Evolutionary conservation across 2,329 filamentous ascomycete species (phyloP).

Genomic region (Colletotrichum camelliae): DNA sequence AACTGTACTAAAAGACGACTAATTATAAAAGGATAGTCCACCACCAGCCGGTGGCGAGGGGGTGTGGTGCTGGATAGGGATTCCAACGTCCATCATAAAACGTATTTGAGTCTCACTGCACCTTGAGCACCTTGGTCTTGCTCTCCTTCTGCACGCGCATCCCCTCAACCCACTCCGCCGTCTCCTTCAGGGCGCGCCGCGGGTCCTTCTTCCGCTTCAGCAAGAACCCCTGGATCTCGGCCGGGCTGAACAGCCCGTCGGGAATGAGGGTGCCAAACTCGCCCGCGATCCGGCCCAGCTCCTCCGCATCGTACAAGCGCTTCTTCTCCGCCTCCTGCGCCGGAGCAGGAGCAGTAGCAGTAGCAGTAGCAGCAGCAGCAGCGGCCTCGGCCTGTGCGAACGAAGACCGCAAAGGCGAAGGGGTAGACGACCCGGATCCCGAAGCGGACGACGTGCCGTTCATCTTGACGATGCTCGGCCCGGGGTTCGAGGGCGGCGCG

Average conservation of each 20-base stretch:
- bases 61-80: background rate
- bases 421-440: background rate
- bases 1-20: background rate
- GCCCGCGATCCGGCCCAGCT: conserved; percentile 48
- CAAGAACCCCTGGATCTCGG: conserved; percentile 70
- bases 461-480: background rate
- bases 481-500: background rate
- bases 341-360: background rate
- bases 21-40: background rate
- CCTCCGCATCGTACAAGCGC: conserved; percentile 28
- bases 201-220: conserved; percentile 67
- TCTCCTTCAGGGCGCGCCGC: conserved; percentile 57
- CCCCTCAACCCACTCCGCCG: conserved; percentile 57
- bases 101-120: conserved; percentile 41
- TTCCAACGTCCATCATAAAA: background rate
- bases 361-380: too few relatives aligned
- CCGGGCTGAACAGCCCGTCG: conserved; percentile 58
- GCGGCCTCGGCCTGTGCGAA: background rate
- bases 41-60: background rate
- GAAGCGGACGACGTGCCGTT: background rate
- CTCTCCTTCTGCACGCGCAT: conserved; percentile 55
- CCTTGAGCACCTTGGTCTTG: conserved; percentile 52
- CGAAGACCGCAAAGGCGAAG: background rate
- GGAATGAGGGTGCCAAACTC: conserved; percentile 61
- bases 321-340: conserved; percentile 9